Conservation (phyloP, 345 rosid genomes). For the Dipteronia sinensis region DNA sequence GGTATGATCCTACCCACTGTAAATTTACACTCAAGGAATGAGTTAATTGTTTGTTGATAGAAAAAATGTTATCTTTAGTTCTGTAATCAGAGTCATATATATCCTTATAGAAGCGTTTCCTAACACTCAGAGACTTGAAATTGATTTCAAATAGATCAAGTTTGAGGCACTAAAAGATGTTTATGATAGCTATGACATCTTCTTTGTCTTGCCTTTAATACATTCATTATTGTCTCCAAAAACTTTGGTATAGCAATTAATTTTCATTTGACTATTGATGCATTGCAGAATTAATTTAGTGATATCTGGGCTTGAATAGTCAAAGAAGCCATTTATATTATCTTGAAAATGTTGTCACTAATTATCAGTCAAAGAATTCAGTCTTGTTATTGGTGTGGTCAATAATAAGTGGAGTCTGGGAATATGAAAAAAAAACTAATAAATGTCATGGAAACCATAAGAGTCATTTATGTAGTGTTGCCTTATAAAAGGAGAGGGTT, state of each 20-base stretch:
- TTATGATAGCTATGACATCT: not conserved
- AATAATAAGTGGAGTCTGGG: too few species aligned
- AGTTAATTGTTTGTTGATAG: not conserved
- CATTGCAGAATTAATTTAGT: too few species aligned
- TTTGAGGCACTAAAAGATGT: not conserved
- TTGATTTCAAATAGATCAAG: not conserved
- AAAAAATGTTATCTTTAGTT: not conserved
- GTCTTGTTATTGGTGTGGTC: too few species aligned
- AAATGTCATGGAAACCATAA: too few species aligned
- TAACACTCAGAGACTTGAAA: not conserved
- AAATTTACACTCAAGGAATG: slow-evolving; percentile 3
- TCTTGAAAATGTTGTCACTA: too few species aligned
- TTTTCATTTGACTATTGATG: not conserved
- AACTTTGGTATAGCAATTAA: not conserved
- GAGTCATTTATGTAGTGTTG: too few species aligned
- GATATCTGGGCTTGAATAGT: too few species aligned
- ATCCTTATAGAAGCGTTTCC: not conserved
- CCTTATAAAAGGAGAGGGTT: too few species aligned
- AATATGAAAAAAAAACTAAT: too few species aligned
- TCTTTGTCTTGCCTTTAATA: not conserved
- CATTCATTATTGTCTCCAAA: not conserved
- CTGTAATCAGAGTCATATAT: not conserved
- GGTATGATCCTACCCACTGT: slow-evolving; percentile 45
- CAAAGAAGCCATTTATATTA: too few species aligned
- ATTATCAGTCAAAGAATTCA: too few species aligned